Base-by-base conservation (phyloP, 164 flowering plant genomes). In the Vitis labrusca region DNA sequence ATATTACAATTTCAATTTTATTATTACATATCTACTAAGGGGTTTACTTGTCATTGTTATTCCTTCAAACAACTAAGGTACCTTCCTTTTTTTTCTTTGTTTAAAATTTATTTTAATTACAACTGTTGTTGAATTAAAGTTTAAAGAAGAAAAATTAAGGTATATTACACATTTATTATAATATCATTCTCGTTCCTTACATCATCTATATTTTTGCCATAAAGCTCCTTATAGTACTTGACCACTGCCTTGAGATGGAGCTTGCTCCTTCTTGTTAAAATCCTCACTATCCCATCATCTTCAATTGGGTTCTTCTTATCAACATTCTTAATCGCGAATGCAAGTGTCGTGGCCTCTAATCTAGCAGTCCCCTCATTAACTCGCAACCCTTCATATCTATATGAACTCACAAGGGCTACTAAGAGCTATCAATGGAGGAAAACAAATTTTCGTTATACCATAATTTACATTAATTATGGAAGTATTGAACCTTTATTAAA, bases 241-340 rank as follows among this genome's bases (percentile, higher is more conserved):
- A 72, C 85, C 12, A 87, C 49, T 10, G 77, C 74, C 66, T 76
- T 72, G 64, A 89, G 82, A 72, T 85, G 91, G 17, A 61, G 79
- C 81, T 88, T 91, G 86, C 94, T 89, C 61, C 97, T 86, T 23
- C 92, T 91, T 58, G 90, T 16, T 10, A 91, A 68, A 10, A 91
- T 88, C 72, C 85, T 81, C 59, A 89, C 73, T 2, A 87, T 76
- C 50, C 86, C 89, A 1, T 85, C 91, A 27, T 87, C 77, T 55
- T 86, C 90, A 0, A 81, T 23, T 13, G 78, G 79, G 0, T 65
- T 67, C 66, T 70, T 71, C 44, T 73, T 76, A 14, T 67, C 71
- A 1, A 59, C 74, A 71, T 65, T 72, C 68, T 73, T 85, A 27
- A 89, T 60, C 50, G 85, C 84, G 15, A 72, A 13, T 0, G 60